Conservation (phyloP, 768 basidiomycete species). For the Kwoniella botswanensis region DNA sequence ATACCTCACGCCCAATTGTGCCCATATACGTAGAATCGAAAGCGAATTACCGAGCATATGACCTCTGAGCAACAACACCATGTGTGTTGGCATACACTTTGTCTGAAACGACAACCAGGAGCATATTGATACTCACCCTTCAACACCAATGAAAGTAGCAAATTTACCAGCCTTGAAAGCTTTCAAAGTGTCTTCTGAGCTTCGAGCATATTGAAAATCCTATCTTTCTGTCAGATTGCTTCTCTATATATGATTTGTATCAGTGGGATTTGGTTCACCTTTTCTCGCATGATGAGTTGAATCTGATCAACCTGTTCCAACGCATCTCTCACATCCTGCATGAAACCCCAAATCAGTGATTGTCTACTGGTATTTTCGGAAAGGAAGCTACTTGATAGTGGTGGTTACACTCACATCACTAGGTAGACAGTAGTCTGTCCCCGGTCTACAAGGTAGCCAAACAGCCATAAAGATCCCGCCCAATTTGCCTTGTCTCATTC, state of each 20-base stretch:
- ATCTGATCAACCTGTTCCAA: slow-evolving; percentile 24
- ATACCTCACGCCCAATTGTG: slow-evolving; percentile 16
- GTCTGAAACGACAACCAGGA: neutral
- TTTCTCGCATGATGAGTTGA: slow-evolving; percentile 20
- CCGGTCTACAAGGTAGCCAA: slow-evolving; percentile 24
- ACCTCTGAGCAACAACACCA: neutral
- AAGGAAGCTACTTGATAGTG: too few relatives aligned
- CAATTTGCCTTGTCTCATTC: slow-evolving; percentile 20
- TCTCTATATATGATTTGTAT: neutral
- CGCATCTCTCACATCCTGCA: slow-evolving; percentile 22
- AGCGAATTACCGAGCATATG: slow-evolving; percentile 40
- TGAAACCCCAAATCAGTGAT: neutral
- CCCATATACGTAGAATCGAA: slow-evolving; percentile 31
- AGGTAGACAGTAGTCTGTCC: slow-evolving; percentile 16
- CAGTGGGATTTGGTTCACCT: neutral
- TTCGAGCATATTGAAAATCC: slow-evolving; percentile 25
- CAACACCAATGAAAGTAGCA: slow-evolving; percentile 23
- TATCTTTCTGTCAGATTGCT: neutral
- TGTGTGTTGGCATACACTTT: neutral
- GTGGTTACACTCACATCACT: slow-evolving; percentile 7
- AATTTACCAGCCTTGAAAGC: slow-evolving; percentile 18
- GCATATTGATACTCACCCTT: slow-evolving; percentile 11
- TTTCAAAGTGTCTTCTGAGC: neutral
- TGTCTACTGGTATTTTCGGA: neutral
- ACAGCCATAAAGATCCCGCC: slow-evolving; percentile 22